Evolutionary conservation across 495 filamentous ascomycete genomes (phyloP), one percentile per base, ranked within the genome.

Genomic region (Entonaema liquescens): DNA sequence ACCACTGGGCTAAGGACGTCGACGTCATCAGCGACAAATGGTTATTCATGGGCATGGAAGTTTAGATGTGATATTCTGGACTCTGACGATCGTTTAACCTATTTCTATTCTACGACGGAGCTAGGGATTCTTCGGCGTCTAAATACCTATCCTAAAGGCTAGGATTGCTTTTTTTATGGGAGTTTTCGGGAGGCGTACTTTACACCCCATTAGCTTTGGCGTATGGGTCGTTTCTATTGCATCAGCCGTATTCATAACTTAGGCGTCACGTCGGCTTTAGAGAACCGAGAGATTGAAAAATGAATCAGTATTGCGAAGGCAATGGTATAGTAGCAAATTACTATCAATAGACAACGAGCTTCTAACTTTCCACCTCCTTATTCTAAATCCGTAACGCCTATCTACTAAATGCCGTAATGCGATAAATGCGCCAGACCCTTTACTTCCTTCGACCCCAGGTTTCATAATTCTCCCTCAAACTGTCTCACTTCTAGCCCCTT

Each of bases 21-120:
- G 83, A 90, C 74, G 76, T 87, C 66, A 80, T 86, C 13, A 96
- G 93, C 79, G 79, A 88, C 26, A 83, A 84, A 68, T 98, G 94
- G 94, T 70, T 98, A 9, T 93, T 95, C 78, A 83, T 97, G 79
- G 88, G 89, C 11, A 94, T 95, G 86, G 93, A 97, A 74, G 78
- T 93, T 54, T 96, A 85, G 60, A 49, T n/a, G 36, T 42, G 26
- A 76, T 68, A 12, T 40, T 42, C 23, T 15, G 35, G 12, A 42
- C 40, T n/a, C 50, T 12, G 25, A 59, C 59, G 29, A 31, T 55
- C 42, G 44, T 59, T 70, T 44, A 23, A 38, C 26, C 49, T 40
- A 23, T 54, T 64, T 57, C 36, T 36, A 56, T 64, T 68, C 19
- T 69, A 44, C 36, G 25, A 33, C n/a, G 19, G 38, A 13, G 52